phyloP scores from a whole-genome alignment of 2,329 filamentous ascomycete species.

The Fusarium sp. region DNA sequence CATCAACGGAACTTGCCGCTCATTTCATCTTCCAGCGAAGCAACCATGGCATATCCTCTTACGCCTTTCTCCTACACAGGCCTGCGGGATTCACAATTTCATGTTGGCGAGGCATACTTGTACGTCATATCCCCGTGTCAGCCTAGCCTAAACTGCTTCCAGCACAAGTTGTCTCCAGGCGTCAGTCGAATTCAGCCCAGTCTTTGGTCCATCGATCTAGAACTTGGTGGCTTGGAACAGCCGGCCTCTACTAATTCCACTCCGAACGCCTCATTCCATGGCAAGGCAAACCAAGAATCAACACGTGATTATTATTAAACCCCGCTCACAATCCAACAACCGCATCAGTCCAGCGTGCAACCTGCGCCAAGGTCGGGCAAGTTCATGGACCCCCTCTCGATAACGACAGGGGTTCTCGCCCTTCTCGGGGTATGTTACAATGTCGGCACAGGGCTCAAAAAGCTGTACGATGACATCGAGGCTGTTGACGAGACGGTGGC shows the following conservation, averaged over 20 bases:
- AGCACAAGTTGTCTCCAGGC: neutral
- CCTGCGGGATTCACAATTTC: neutral
- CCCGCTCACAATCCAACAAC: neutral
- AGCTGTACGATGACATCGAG: neutral
- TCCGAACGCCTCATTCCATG: neutral
- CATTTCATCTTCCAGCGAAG: too few species aligned
- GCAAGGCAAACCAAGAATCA: neutral
- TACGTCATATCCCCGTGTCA: neutral
- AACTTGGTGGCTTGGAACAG: neutral
- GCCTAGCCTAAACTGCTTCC: neutral
- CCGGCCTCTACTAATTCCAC: neutral
- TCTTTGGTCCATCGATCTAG: neutral
- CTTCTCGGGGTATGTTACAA: neutral
- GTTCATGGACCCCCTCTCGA: neutral
- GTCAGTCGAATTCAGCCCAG: neutral
- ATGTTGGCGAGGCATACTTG: neutral
- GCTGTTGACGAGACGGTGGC: neutral
- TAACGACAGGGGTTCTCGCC: slow-evolving; percentile 1
- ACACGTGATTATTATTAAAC: neutral
- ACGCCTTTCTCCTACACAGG: neutral
- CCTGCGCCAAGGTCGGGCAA: neutral
- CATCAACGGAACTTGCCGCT: too few species aligned
- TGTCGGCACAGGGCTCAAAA: neutral
- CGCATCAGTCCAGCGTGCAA: neutral
- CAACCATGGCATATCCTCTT: too few species aligned